Base-by-base conservation (phyloP, 2,329 filamentous ascomycete genomes). In the Alternaria arbusti region DNA sequence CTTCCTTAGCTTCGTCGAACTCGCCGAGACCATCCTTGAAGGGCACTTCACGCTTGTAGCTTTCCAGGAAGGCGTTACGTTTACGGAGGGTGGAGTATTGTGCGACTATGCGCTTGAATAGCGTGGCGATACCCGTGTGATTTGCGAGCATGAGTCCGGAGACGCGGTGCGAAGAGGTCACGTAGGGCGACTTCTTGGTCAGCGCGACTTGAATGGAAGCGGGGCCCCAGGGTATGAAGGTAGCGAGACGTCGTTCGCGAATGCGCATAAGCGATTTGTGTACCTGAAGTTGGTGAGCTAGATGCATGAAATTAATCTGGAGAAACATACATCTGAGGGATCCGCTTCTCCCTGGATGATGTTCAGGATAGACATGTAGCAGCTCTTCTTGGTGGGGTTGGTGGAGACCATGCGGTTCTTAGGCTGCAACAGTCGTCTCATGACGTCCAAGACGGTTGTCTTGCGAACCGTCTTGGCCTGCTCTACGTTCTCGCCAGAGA, bases 341-440 rank as follows among this genome's bases (percentile, higher is more conserved):
- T 99, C 96, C 43, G 96, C 96, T 80, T 99, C 96, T 75, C 96
- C 96, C 84, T 98, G 96, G 74, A 99, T 99, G 74, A 99, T 97
- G 81, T 99, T 98, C 67, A 99, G 86, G 72, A 99, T 98, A 51
- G 94, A 97, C 77, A 99, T 98, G 84, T 99, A 99, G 84, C 96
- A 99, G 83, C 94, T 97, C 84, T 93, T 96, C 84, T 98, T 98
- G 74, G 91, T 92, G 1, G 95, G 94, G 60, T 94, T 91, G 22
- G 96, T 97, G 23, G 94, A 97, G 49, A 99, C 96, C 96, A 99
- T 99, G 78, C 96, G 90, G 82, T 99, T 99, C 86, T 99, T 99
- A 43, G 96, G 96, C 82, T 99, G 96, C 62, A 99, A 85, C 23
- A 99, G 85, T 63, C 96, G 88, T 61, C 96, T 89, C 96, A 99